phyloP scores from a whole-genome alignment of 1,139 yeast genomes.

The Torulaspora globosa region DNA sequence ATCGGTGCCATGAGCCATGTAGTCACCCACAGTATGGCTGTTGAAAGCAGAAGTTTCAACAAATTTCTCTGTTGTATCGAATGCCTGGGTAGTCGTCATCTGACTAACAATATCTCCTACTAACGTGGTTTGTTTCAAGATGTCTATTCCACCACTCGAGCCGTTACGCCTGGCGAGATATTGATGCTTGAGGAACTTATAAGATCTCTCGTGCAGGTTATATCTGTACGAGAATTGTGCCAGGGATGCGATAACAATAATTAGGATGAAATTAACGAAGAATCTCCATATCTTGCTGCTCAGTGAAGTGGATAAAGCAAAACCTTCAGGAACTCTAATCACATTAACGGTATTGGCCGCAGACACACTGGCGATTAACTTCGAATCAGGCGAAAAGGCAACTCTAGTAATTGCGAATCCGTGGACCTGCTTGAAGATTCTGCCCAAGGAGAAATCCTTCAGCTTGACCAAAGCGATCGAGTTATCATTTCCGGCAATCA shows the following conservation, averaged over 20 bases:
- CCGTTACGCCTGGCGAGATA: constrained; percentile 34
- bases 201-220: constrained; percentile 39
- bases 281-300: constrained; percentile 41
- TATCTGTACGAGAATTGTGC: constrained; percentile 42
- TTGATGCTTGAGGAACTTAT: constrained; percentile 19
- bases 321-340: constrained; percentile 53
- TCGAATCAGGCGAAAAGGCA: constrained; percentile 65
- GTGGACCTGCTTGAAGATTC: constrained; percentile 60
- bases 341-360: constrained; percentile 75
- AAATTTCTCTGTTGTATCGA: neutral
- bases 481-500: constrained; percentile 72
- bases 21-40: neutral
- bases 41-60: constrained; percentile 3
- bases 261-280: constrained; percentile 44
- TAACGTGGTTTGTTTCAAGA: constrained; percentile 20
- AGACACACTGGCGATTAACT: constrained; percentile 67
- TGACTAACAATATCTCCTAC: constrained; percentile 25
- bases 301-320: constrained; percentile 44
- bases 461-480: constrained; percentile 56
- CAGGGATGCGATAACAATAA: constrained; percentile 41
- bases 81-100: constrained; percentile 4
- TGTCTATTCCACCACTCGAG: constrained; percentile 35
- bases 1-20: neutral
- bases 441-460: constrained; percentile 48
- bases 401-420: constrained; percentile 76